Evolutionary conservation across 202 grass and related monocot genomes (phyloP).

Genomic region (Zizania palustris): DNA sequence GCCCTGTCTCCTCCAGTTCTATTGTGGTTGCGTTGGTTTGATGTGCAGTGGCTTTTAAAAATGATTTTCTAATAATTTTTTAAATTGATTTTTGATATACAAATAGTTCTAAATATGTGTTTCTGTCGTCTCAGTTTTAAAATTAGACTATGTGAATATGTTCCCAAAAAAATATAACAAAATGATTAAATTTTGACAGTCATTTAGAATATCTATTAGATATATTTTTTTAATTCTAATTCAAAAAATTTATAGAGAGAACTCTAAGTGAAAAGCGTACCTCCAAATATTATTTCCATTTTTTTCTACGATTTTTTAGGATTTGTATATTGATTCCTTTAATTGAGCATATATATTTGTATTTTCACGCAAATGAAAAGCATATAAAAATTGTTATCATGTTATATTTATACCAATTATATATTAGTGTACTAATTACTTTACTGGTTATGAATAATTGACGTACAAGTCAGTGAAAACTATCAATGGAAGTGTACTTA

Average conservation of each 20-base stretch:
- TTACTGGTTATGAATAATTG: background rate
- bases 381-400: background rate
- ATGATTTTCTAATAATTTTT: too few relatives aligned
- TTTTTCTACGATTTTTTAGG: background rate
- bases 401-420: too few relatives aligned
- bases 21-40: background rate
- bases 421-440: background rate
- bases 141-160: too few relatives aligned
- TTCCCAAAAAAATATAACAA: too few relatives aligned
- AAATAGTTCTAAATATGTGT: too few relatives aligned
- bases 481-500: background rate
- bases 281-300: background rate
- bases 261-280: background rate
- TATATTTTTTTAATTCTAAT: too few relatives aligned
- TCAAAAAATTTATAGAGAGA: too few relatives aligned
- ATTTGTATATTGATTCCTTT: background rate
- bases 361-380: background rate
- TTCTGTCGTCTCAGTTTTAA: too few relatives aligned
- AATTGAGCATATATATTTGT: background rate
- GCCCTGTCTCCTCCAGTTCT: background rate
- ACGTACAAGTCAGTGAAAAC: background rate
- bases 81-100: too few relatives aligned
- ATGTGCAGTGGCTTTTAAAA: too few relatives aligned
- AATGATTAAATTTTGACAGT: too few relatives aligned
- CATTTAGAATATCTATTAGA: too few relatives aligned